phyloP scores from a whole-genome alignment of 2,329 filamentous ascomycete genomes.

The Myrmaecium sp. region DNA sequence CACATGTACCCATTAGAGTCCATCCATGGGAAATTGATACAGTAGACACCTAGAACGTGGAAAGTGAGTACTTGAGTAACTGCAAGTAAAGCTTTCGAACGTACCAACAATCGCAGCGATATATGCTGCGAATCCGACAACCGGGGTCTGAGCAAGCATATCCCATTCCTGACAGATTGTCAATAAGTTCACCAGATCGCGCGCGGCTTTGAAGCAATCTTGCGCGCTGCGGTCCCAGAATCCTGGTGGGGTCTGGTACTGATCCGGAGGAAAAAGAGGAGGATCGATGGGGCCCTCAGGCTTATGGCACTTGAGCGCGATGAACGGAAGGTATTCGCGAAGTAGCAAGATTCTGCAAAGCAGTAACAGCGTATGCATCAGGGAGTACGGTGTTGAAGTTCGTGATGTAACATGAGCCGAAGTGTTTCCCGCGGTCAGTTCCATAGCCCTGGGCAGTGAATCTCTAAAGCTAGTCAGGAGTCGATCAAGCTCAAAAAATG shows the following conservation, averaged over 20 bases:
- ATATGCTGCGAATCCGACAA: conserved; percentile 51
- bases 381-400: conserved; percentile 46
- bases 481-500: conserved; percentile 36
- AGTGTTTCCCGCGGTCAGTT: conserved; percentile 43
- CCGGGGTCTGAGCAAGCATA: conserved; percentile 48
- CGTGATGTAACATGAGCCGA: conserved; percentile 48
- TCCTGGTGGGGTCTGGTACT: conserved; percentile 28
- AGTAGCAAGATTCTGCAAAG: conserved; percentile 52
- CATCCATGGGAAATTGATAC: conserved; percentile 51
- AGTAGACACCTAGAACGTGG: conserved; percentile 43
- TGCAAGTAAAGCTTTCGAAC: conserved; percentile 3
- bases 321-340: conserved; percentile 50
- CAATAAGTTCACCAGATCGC: conserved; percentile 47
- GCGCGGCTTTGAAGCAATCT: conserved; percentile 44
- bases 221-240: conserved; percentile 49
- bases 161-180: conserved; percentile 42
- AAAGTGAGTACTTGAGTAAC: conserved; percentile 4
- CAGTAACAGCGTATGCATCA: conserved; percentile 48
- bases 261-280: conserved; percentile 34
- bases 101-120: conserved; percentile 43
- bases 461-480: conserved; percentile 37
- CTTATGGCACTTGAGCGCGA: conserved; percentile 36
- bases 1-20: conserved; percentile 41
- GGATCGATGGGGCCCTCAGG: conserved; percentile 42
- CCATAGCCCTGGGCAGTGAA: conserved; percentile 38